Evolutionary conservation across 805 yeast genomes (phyloP).

Genomic region (Clavispora phyllophila): DNA sequence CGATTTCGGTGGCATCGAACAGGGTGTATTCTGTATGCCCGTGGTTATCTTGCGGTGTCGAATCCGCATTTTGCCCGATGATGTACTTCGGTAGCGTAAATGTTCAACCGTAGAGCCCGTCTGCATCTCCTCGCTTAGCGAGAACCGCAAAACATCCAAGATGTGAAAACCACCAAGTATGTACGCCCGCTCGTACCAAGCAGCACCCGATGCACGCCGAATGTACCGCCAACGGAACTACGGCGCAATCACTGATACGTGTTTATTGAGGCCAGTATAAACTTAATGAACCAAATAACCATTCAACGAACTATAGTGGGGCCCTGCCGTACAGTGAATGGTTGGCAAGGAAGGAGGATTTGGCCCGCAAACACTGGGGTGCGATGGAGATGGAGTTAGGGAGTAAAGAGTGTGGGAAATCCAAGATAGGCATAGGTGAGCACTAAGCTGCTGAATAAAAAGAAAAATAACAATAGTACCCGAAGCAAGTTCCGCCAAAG

Average conservation of each 20-base stretch:
- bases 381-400: not conserved
- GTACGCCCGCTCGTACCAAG: no score
- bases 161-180: no score
- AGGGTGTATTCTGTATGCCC: no score
- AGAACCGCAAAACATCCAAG: no score
- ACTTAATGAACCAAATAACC: conserved; percentile 2
- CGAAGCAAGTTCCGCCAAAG: not conserved
- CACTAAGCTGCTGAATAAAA: not conserved
- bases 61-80: no score
- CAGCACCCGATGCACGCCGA: not conserved
- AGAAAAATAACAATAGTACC: not conserved
- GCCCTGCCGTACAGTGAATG: not conserved
- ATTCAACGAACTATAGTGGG: conserved; percentile 1
- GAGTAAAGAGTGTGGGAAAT: not conserved
- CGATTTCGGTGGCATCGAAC: no score
- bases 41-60: no score
- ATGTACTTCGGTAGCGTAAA: no score
- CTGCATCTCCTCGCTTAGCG: no score
- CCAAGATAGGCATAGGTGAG: not conserved
- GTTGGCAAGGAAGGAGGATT: conserved; percentile 2
- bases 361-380: conserved; percentile 1
- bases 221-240: no score
- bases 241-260: not conserved
- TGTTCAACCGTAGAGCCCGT: no score
- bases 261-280: conserved; percentile 1